A percentile compares a stretch with the other conserved stretches of the same genome.
These are phyloP conservation scores for Aegle marmelos DNA, from an alignment of 345 rosid genomes.

Conservation along the genomic window DNA sequence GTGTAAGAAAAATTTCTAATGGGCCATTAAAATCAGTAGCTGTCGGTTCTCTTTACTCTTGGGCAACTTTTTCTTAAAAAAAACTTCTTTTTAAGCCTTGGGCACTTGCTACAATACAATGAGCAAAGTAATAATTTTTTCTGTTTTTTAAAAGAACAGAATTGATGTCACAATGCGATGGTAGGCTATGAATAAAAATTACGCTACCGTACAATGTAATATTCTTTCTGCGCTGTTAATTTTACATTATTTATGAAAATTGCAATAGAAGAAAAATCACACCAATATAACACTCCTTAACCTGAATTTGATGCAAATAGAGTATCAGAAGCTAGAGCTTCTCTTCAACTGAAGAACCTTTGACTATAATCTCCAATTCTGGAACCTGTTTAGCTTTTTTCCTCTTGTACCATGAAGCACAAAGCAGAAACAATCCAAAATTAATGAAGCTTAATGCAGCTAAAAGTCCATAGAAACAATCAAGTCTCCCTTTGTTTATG, in stretches of 20 bases:
- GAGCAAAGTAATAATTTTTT: neutral
- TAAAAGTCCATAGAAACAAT: constrained; percentile 49
- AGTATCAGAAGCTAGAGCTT: constrained; percentile 16
- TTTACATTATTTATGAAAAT: neutral
- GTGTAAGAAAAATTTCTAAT: neutral
- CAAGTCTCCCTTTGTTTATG: constrained; percentile 48
- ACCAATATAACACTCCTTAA: neutral
- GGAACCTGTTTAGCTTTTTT: neutral
- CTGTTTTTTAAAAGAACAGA: neutral
- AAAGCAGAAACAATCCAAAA: constrained; percentile 31
- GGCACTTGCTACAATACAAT: neutral
- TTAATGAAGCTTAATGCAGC: constrained; percentile 40
- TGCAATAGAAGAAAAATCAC: neutral
- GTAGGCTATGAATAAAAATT: neutral
- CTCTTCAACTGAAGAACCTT: constrained; percentile 25
- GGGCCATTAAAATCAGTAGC: neutral
- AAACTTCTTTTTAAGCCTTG: neutral
- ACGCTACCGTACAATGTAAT: neutral
- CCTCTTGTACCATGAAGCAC: constrained; percentile 39
- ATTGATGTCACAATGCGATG: neutral
- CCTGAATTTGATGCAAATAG: neutral
- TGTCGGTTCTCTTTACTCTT: neutral
- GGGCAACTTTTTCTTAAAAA: too few relatives aligned
- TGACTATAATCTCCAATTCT: constrained; percentile 22
- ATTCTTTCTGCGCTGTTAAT: neutral